Conservation (phyloP, 2,329 filamentous ascomycete genomes). For the Septoria petroselini region DNA sequence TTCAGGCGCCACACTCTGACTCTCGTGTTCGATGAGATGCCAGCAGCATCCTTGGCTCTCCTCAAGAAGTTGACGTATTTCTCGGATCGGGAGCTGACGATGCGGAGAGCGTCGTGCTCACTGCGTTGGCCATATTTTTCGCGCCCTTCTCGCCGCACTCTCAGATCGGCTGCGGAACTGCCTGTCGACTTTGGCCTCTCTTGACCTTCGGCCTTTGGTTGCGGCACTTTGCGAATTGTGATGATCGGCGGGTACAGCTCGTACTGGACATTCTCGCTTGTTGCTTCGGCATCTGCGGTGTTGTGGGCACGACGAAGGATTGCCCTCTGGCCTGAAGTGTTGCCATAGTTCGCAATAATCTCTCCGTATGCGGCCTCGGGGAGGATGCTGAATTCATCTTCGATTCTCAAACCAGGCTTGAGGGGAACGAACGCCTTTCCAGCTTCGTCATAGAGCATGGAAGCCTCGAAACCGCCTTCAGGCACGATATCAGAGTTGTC, state of each 20-base stretch:
- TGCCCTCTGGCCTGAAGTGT: slow-evolving; percentile 60
- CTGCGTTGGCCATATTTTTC: slow-evolving; percentile 27
- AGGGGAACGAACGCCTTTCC: slow-evolving; percentile 63
- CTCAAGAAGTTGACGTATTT: slow-evolving; percentile 72
- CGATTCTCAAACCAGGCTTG: slow-evolving; percentile 60
- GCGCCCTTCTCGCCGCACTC: slow-evolving; percentile 17
- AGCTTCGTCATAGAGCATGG: slow-evolving; percentile 27
- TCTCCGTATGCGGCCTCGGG: slow-evolving; percentile 78
- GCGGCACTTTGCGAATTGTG: slow-evolving; percentile 74
- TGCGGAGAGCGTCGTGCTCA: slow-evolving; percentile 57
- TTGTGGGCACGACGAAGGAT: slow-evolving; percentile 78
- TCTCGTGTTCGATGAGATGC: slow-evolving; percentile 67
- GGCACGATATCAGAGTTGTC: slow-evolving; percentile 79
- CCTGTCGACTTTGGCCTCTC: slow-evolving; percentile 5
- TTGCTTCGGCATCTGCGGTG: slow-evolving; percentile 58
- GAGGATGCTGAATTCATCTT: slow-evolving; percentile 73
- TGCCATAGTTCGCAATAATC: slow-evolving; percentile 77
- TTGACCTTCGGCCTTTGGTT: slow-evolving; percentile 27
- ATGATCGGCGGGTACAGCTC: slow-evolving; percentile 84
- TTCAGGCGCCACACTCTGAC: slow-evolving; percentile 72
- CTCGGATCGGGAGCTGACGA: slow-evolving; percentile 69
- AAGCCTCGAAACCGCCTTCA: slow-evolving; percentile 31
- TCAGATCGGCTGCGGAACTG: slow-evolving; percentile 37
- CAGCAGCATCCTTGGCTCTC: slow-evolving; percentile 65
- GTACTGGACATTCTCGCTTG: slow-evolving; percentile 66